Evolutionary conservation across 768 basidiomycete species (phyloP).

Genomic region (Boletus insuetus): DNA sequence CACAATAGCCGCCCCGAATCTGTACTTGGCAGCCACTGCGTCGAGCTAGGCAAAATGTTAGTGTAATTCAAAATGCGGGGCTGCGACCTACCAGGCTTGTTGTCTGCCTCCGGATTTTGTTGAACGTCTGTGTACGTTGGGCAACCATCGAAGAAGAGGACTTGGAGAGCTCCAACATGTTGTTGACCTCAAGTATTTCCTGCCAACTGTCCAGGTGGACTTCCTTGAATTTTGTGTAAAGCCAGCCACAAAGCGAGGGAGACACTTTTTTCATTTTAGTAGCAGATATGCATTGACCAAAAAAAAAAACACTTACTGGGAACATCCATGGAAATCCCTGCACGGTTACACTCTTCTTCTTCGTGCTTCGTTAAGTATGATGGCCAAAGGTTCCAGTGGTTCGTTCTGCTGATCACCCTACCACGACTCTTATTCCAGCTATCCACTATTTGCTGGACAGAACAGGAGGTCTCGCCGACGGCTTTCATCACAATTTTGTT

Average conservation of each 20-base stretch:
- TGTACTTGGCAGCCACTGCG: too few relatives aligned
- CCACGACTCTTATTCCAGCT: background rate
- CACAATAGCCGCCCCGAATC: too few relatives aligned
- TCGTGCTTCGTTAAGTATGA: background rate
- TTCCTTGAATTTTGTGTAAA: background rate
- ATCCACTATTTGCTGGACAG: constrained; percentile 1
- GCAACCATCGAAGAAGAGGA: too few relatives aligned
- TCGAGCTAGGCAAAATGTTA: too few relatives aligned
- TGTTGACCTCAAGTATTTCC: background rate
- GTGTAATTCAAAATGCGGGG: too few relatives aligned
- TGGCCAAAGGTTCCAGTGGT: constrained; percentile 6
- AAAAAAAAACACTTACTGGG: too few relatives aligned
- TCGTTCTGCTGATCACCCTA: background rate
- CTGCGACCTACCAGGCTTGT: too few relatives aligned
- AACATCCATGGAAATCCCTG: background rate
- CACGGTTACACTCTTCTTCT: background rate
- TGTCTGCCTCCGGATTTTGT: too few relatives aligned
- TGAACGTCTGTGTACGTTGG: too few relatives aligned
- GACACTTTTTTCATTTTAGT: background rate
- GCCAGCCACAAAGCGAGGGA: background rate
- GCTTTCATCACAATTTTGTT: background rate
- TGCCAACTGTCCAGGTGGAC: background rate
- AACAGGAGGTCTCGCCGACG: background rate
- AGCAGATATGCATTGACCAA: background rate
- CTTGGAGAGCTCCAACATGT: too few relatives aligned